Base-by-base conservation (phyloP, 257 asterid species). In the Fraxinus excelsior region DNA sequence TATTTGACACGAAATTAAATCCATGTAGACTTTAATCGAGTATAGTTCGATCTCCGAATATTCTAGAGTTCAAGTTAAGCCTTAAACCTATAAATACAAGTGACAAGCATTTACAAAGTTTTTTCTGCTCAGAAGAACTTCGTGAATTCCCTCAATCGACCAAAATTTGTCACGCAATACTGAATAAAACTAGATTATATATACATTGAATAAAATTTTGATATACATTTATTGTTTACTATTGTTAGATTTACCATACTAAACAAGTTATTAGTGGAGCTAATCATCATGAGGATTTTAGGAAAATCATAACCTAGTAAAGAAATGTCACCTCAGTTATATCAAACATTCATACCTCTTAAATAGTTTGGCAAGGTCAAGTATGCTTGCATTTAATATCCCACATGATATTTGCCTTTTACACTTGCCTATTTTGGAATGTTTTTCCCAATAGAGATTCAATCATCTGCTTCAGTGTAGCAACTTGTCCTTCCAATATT, bases 361-460 rank as follows among this genome's bases (percentile, higher is more conserved):
- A 68, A 84, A 86, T 86, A 60, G 78, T 46, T 76, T 75, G 87
- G 90, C 87, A 81, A 79, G 85, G 71, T 75, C 67, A 64, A 70
- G 79, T 53, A 64, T 76, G 83, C 71, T 35, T 26, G 44, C 69
- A 70, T 80, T 82, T 37, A 86, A 60, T 66, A 56, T 58, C 73
- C 86, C 94, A 89, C 90, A 80, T 82, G 94, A 87, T 80, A 44
- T 82, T 80, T 83, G 91, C 87, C 85, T 72, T n/a, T 9, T 26
- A 70, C n/a, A n/a, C 73, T 65, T 74, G 53, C 75, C 26, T 69
- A 10, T 7, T 8, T 56, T 56, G 16, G 34, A 62, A 26, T 9
- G 2, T 62, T 10, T 18, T 9, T 4, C 2, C 67, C 67, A 60
- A 8, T 23, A 60, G 67, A 23, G 31, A 23, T 60, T 23, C 67